phyloP scores from a whole-genome alignment of 768 basidiomycete species.

The Butyriboletus loyo region DNA sequence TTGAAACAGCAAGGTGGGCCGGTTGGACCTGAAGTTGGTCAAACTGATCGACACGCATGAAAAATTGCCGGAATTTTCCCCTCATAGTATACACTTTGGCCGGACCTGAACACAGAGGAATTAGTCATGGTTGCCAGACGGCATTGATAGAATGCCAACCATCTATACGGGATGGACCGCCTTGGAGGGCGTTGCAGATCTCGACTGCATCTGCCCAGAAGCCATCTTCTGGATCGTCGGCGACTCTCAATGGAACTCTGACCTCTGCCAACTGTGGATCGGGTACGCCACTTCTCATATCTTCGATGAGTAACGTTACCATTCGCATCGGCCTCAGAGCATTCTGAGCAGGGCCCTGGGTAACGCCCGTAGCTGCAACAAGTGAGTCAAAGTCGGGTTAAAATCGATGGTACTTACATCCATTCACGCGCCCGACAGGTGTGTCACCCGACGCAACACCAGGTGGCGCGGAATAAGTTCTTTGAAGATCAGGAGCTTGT shows the following conservation, averaged over 20 bases:
- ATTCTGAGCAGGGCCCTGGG: constrained; percentile 14
- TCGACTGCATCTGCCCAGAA: constrained; percentile 73
- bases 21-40: constrained; percentile 48
- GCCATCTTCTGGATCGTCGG: constrained; percentile 49
- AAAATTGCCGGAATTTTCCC: constrained; percentile 66
- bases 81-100: constrained; percentile 65
- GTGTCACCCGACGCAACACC: not conserved
- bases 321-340: constrained; percentile 39
- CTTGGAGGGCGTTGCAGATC: constrained; percentile 55
- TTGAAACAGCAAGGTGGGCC: constrained; percentile 55
- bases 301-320: constrained; percentile 67
- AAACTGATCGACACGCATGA: constrained; percentile 57
- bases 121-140: not conserved
- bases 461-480: not conserved
- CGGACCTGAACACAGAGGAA: constrained; percentile 42
- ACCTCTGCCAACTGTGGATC: constrained; percentile 69
- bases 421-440: constrained; percentile 29
- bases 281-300: constrained; percentile 48
- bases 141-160: constrained; percentile 37
- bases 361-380: constrained; percentile 7
- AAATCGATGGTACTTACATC: constrained; percentile 29
- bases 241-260: constrained; percentile 49
- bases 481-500: not conserved
- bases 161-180: constrained; percentile 63
- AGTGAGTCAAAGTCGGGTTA: constrained; percentile 2